Evolutionary conservation across 2,329 filamentous ascomycete genomes (phyloP), one percentile per base, ranked within the genome.

Genomic region (Chaetomiaceae sp.): DNA sequence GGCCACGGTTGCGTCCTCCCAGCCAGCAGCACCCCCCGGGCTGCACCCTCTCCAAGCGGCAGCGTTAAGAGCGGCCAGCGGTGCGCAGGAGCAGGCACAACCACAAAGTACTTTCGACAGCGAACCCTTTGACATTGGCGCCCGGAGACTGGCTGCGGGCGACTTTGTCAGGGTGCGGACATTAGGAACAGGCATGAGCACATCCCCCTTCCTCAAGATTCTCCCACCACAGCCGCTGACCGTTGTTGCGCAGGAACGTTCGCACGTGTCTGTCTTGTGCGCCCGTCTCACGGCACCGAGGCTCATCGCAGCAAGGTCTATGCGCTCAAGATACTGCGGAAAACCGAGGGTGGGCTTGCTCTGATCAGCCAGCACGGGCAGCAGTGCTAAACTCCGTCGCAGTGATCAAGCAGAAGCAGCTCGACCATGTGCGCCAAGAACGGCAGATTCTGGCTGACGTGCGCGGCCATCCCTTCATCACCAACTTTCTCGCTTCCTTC

Each of bases 361-460:
- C 4, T 3, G 9, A 5, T 12, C 6, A 26, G 11, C 12, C 9
- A 6, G 22, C 20, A 30, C 9, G 18, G 10, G 14, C 24, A 24
- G 2, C 14, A 24, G 14, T 41, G 17, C 29, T 32, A 24, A 38
- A 38, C 37, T n/a, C 20, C 22, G 33, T 20, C 33, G 38, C 59
- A 78, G 83, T 93, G 36, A 84, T 93, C 63, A 83, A 83, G 53
- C 76, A 91, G 48, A 91, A 91, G 72, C 87, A 93, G 62, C 83
- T 91, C 56, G 86, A 91, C 67, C 87, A 93, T 65, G 86, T 91
- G 45, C 83, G 85, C 51, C 86, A 90, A 66, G 87, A 93, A 72
- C 83, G 86, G 57, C 78, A 81, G 52, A 83, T 91, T 56, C 79
- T 93, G 42, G 78, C 81, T 59, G 82, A 86, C 54, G 84, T 91